phyloP scores from a whole-genome alignment of 75 land plant genomes.

The Cunninghamia lanceolata region DNA sequence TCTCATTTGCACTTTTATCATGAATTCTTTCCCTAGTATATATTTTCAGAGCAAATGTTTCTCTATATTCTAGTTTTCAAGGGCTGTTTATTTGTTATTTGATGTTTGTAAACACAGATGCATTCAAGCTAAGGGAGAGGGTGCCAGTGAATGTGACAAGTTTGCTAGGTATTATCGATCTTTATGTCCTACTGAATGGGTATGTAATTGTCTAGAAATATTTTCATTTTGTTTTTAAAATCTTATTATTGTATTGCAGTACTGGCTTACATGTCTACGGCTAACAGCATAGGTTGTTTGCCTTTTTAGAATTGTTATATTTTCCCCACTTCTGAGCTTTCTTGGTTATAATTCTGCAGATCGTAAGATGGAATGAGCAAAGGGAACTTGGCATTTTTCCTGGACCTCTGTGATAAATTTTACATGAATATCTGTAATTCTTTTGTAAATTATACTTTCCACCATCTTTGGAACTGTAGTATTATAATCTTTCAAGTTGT shows the following conservation, averaged over 20 bases:
- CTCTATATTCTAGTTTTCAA: neutral
- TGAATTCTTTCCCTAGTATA: too few relatives aligned
- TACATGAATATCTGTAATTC: slow-evolving; percentile 18
- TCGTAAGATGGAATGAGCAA: too few relatives aligned
- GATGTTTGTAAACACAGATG: slow-evolving; percentile 11
- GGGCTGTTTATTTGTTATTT: neutral
- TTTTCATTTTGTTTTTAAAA: neutral
- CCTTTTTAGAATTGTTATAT: neutral
- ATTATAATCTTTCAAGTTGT: neutral
- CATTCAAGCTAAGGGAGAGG: slow-evolving; percentile 37
- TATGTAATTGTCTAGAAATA: neutral
- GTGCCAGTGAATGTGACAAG: slow-evolving; percentile 42
- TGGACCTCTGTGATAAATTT: slow-evolving; percentile 26
- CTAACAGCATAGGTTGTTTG: neutral
- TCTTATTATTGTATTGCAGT: neutral
- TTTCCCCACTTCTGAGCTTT: neutral
- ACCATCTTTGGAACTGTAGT: neutral
- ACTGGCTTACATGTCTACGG: neutral
- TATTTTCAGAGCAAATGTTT: neutral
- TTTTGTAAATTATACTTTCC: neutral
- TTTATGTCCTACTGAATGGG: slow-evolving; percentile 49
- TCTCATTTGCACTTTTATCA: too few relatives aligned
- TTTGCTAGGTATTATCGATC: slow-evolving; percentile 46
- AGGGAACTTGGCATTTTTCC: slow-evolving; percentile 17
- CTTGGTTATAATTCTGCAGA: too few relatives aligned